phyloP scores from a whole-genome alignment of 2,329 filamentous ascomycete species.

The Aspergillus sp. region DNA sequence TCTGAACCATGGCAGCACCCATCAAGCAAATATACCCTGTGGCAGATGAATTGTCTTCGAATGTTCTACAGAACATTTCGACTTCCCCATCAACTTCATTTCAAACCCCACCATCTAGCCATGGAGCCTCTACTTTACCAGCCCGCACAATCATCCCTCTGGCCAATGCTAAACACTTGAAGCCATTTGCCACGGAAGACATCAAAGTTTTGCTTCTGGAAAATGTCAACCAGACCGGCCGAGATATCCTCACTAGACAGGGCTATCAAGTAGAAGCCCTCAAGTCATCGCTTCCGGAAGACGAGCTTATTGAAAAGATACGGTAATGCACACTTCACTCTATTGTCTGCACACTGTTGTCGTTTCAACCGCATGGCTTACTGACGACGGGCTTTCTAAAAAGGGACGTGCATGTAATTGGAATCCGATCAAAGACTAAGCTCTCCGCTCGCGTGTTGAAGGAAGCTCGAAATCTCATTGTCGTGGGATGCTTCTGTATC shows the following conservation, averaged over 20 bases:
- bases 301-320: slow-evolving; percentile 95
- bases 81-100: slow-evolving; percentile 68
- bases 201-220: slow-evolving; percentile 94
- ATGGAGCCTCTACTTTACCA: slow-evolving; percentile 41
- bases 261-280: slow-evolving; percentile 93
- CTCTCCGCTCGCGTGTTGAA: slow-evolving; percentile 75
- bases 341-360: background rate
- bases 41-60: slow-evolving; percentile 27
- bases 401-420: slow-evolving; percentile 92
- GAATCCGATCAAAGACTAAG: slow-evolving; percentile 96
- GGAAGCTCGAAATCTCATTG: slow-evolving; percentile 88
- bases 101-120: slow-evolving; percentile 62
- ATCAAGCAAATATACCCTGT: too few species aligned
- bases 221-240: slow-evolving; percentile 88
- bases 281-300: slow-evolving; percentile 83
- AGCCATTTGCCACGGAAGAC: slow-evolving; percentile 91
- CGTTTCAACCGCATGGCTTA: slow-evolving; percentile 3
- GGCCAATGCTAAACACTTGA: slow-evolving; percentile 62
- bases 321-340: slow-evolving; percentile 46
- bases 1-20: slow-evolving; percentile 12
- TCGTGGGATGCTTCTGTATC: slow-evolving; percentile 97
- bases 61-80: slow-evolving; percentile 56
- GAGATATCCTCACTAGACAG: slow-evolving; percentile 70
- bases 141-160: slow-evolving; percentile 34
- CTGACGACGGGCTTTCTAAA: slow-evolving; percentile 6